phyloP scores from a whole-genome alignment of 2,329 filamentous ascomycete species.

The Moelleriella libera region DNA sequence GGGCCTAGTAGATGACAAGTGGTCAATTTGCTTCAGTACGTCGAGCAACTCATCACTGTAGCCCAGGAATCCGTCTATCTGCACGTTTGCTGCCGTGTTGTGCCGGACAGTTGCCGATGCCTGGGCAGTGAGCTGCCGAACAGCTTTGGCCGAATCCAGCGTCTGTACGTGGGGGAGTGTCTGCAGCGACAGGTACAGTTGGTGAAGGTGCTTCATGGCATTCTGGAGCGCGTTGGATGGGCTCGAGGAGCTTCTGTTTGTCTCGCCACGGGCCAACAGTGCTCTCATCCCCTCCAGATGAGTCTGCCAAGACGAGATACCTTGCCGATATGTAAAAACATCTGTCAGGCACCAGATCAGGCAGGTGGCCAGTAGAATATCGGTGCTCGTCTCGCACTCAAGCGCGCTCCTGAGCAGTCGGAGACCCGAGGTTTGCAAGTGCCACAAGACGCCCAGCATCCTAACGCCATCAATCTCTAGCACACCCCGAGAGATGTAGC shows the following conservation, averaged over 20 bases:
- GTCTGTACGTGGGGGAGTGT: slow-evolving; percentile 11
- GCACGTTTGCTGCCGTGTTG: neutral
- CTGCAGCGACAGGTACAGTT: slow-evolving; percentile 13
- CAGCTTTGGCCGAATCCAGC: neutral
- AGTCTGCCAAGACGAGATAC: slow-evolving; percentile 10
- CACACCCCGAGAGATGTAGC: slow-evolving; percentile 11
- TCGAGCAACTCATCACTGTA: slow-evolving; percentile 14
- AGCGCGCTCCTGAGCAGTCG: slow-evolving; percentile 10
- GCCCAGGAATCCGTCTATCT: slow-evolving; percentile 15
- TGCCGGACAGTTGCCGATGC: neutral
- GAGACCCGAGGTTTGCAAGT: slow-evolving; percentile 11
- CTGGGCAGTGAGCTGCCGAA: neutral
- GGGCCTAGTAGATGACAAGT: neutral
- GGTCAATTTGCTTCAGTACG: slow-evolving; percentile 11
- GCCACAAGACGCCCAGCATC: slow-evolving; percentile 8
- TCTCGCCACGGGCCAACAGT: slow-evolving; percentile 4
- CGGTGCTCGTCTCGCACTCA: slow-evolving; percentile 8
- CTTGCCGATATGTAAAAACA: slow-evolving; percentile 11
- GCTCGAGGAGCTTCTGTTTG: neutral
- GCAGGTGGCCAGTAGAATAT: slow-evolving; percentile 12
- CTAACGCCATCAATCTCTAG: slow-evolving; percentile 10
- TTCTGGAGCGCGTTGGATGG: slow-evolving; percentile 2
- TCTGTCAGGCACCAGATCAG: slow-evolving; percentile 16
- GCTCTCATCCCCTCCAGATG: slow-evolving; percentile 14
- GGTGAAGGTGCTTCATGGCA: slow-evolving; percentile 13